Base-by-base conservation (phyloP, 164 flowering plant genomes). In the Umbellularia californica region DNA sequence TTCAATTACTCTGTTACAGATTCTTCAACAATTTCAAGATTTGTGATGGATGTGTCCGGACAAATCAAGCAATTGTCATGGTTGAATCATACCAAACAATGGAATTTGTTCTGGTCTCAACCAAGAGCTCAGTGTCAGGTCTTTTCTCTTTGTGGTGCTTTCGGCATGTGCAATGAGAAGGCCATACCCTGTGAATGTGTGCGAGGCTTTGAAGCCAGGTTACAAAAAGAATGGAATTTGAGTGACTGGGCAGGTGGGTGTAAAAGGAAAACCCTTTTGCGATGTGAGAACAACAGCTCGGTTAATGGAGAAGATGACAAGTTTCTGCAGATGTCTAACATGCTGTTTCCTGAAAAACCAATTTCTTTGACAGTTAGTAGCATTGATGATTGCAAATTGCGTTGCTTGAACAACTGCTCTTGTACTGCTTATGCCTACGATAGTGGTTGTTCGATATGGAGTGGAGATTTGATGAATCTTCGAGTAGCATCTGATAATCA, bases 71-170 rank as follows among this genome's bases (percentile, higher is more conserved):
- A 73, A 51, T 1, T 52, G 5, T 25, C 65, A 41, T 82, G 82
- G 82, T 17, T 75, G 25, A 3, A 51, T 1, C 0, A 4, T 1
- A 1, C 69, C 17, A 0, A 68, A 13, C 0, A 9, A 0, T 82
- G 84, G 84, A 52, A 20, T 47, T 52, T 77, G 69, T 69, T 82
- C 58, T 82, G 82, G 82, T 24, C 81, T 52, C 73, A 68, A 70
- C 81, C 84, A 0, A 62, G 52, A 25, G 63, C 65, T 3, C 68
- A 19, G 23, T 80, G 82, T 23, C 71, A 67, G 13, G 81, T 74
- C 14, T 71, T 73, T 60, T 68, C 64, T 55, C 65, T 73, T 11
- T 80, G 84, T 74, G 84, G 84, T 6, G 22, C 79, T 58, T 82
- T 72, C 58, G 81, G 81, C 15, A 58, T 3, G 71, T 80, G 84